Evolutionary conservation across 805 yeast species (phyloP), one percentile per base, ranked within the genome.

Genomic region (Torulaspora quercuum): DNA sequence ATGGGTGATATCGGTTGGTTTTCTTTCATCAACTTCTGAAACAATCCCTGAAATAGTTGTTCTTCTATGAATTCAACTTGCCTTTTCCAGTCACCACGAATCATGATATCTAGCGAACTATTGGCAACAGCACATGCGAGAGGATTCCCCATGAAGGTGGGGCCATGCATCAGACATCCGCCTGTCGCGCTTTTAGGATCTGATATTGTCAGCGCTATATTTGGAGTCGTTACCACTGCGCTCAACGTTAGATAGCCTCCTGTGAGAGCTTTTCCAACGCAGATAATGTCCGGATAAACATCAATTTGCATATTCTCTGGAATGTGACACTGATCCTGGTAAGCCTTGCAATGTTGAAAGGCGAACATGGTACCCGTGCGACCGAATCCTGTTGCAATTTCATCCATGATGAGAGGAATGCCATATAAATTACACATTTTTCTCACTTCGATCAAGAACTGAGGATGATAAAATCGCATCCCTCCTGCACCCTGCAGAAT

Each of bases 401-500:
- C 68, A 48, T 64, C 69, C 20, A 65, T 53, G 19, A 61, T 53
- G 52, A 65, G 55, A n/a, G 63, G 45, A 17, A 62, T 46, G 11
- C 52, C 51, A 39, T 59, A 61, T 31, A 50, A 39, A 33, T 52
- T 50, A 42, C 68, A 65, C 5, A 64, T 45, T 28, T 57, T 54
- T 32, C 63, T 52, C 9, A 60, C 64, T 29, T 53, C 52, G 20
- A 57, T 59, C 14, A 59, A 37, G 34, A 52, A 65, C 6, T 57
- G 60, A 7, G 62, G 60, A 26, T 55, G 55, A 18, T 65, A 65
- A 9, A 62, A 50, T 20, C 53, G 37, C 47, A 65, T 55, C 7
- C 69, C 70, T 12, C 65, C 68, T 14, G 67, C 70, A 14, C 70
- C 70, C 46, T 65, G 70, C 32, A 54, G 42, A 21, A 65, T 56